Evolutionary conservation across 225 moss, liverwort and hornwort genomes (phyloP).

Genomic region (Asterella californica): DNA sequence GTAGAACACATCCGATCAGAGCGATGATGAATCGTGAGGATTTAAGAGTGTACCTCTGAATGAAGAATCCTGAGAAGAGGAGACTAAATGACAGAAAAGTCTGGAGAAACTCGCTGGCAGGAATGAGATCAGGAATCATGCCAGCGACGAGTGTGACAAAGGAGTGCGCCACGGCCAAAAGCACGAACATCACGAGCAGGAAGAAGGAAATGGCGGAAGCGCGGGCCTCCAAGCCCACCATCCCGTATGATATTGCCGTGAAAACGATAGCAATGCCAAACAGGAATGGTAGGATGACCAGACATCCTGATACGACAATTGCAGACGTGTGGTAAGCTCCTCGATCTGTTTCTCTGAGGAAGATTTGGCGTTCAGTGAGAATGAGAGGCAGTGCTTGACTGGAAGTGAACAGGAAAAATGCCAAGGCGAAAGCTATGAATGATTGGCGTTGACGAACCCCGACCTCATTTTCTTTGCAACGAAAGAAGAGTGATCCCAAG

Average conservation of each 20-base stretch:
- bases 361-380: constrained; percentile 33
- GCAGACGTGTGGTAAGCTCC: constrained; percentile 39
- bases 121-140: constrained; percentile 22
- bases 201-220: constrained; percentile 40
- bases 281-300: constrained; percentile 38
- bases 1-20: not conserved
- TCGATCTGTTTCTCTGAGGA: constrained; percentile 39
- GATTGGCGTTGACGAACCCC: constrained; percentile 39
- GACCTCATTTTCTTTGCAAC: constrained; percentile 7
- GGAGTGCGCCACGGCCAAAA: constrained; percentile 29
- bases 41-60: constrained; percentile 35
- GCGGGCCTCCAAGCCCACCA: constrained; percentile 36
- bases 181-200: constrained; percentile 36
- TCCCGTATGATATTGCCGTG: constrained; percentile 34
- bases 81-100: constrained; percentile 48
- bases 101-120: constrained; percentile 34
- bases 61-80: constrained; percentile 68
- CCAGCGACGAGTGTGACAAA: constrained; percentile 40
- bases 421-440: constrained; percentile 31
- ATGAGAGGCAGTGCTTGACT: constrained; percentile 26
- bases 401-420: constrained; percentile 35
- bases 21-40: not conserved
- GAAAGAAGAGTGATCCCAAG: constrained; percentile 42
- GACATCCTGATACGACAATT: constrained; percentile 32
- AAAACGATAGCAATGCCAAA: constrained; percentile 31